Evolutionary conservation across 2,329 filamentous ascomycete genomes (phyloP), one percentile per base, ranked within the genome.

Genomic region (Tolypocladium ovalisporum): DNA sequence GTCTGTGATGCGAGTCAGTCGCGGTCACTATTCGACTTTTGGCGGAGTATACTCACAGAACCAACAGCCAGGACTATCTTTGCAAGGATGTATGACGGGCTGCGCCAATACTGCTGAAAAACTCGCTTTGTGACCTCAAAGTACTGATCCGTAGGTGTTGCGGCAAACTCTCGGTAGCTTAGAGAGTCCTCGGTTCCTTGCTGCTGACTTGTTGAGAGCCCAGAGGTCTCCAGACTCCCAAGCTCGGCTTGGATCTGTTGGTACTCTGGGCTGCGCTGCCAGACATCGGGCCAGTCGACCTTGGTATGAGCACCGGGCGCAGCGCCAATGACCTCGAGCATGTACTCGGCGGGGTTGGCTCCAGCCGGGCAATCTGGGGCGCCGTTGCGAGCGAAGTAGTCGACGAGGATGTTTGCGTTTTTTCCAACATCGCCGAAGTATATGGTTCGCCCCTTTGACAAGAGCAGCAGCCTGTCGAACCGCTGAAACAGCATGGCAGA

Each of bases 261-360:
- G 10, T 42, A 42, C 40, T 42, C 40, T 4, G n/a, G 40, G n/a
- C 40, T 42, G n/a, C n/a, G 13, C n/a, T 42, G 40, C 40, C 40
- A 24, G 12, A 42, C 40, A 24, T 42, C 40, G 40, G 40, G n/a
- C 40, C 40, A 42, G 4, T 24, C 13, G 40, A 42, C 24, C n/a
- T 42, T 12, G 40, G 40, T 24, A 42, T 24, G 40, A 24, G 40
- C n/a, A 42, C 40, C n/a, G 8, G n/a, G n/a, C 2, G n/a, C 40
- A 12, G 40, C 40, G 10, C 62, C 64, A 52, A 68, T 68, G 47
- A 71, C 69, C 35, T 73, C 67, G 15, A 87, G 75, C 82, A 88
- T 87, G 73, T 81, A 86, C 67, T 88, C 85, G 0, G 85, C 85
- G 1, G 84, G 84, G 61, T 88, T 88, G 22, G 80, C 80, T 8